phyloP scores from a whole-genome alignment of 2,329 filamentous ascomycete genomes.

The Xylariaceae sp. region DNA sequence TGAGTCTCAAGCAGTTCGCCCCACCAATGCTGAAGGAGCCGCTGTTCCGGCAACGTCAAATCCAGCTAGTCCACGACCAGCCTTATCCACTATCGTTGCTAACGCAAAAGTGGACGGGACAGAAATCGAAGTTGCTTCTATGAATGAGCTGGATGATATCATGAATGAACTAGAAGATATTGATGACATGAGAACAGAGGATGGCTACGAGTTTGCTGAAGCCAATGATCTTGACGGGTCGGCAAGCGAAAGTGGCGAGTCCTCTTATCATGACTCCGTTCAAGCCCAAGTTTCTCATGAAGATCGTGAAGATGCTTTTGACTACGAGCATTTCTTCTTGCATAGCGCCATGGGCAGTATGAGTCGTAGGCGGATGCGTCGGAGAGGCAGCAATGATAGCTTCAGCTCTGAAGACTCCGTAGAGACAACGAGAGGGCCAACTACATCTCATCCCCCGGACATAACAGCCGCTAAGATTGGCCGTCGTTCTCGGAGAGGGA shows the following conservation, averaged over 20 bases:
- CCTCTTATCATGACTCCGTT: slow-evolving; percentile 67
- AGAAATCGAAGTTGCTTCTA: slow-evolving; percentile 31
- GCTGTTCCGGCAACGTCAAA: slow-evolving; percentile 33
- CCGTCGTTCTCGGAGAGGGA: slow-evolving; percentile 49
- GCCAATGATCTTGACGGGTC: slow-evolving; percentile 45
- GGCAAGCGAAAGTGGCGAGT: slow-evolving; percentile 69
- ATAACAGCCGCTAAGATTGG: slow-evolving; percentile 34
- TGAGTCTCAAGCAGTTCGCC: slow-evolving; percentile 38
- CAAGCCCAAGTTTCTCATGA: slow-evolving; percentile 78
- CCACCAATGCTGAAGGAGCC: slow-evolving; percentile 39
- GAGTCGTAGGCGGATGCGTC: slow-evolving; percentile 57
- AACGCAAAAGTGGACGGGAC: slow-evolving; percentile 32
- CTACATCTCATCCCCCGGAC: slow-evolving; percentile 31
- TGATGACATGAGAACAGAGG: slow-evolving; percentile 38
- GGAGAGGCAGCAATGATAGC: slow-evolving; percentile 58
- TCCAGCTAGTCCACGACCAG: slow-evolving; percentile 19
- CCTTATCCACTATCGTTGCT: slow-evolving; percentile 5
- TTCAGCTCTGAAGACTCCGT: slow-evolving; percentile 66
- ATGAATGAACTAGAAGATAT: slow-evolving; percentile 14
- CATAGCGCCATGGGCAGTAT: slow-evolving; percentile 89
- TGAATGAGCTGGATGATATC: slow-evolving; percentile 12
- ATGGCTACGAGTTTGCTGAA: slow-evolving; percentile 44
- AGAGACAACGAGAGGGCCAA: slow-evolving; percentile 64
- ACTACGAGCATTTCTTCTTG: slow-evolving; percentile 95
- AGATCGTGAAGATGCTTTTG: slow-evolving; percentile 92